Conservation (phyloP, 805 yeast species). For the Torulaspora delbrueckii region DNA sequence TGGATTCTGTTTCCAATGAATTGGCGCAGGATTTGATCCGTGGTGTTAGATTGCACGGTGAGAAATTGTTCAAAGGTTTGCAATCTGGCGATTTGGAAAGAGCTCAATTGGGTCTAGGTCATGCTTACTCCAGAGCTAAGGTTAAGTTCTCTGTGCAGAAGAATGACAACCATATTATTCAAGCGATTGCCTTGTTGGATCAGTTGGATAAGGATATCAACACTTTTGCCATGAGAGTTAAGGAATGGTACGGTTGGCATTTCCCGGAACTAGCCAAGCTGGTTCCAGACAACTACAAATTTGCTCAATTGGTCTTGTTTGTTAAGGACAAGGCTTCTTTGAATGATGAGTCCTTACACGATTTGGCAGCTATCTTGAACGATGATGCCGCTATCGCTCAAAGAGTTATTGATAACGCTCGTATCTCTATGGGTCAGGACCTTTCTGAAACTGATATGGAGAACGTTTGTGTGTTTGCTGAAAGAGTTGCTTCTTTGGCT, state of each 20-base stretch:
- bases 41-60: constrained; percentile 89
- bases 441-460: constrained; percentile 91
- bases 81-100: constrained; percentile 94
- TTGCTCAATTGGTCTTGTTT: constrained; percentile 74
- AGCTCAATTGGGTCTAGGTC: constrained; percentile 98
- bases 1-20: constrained; percentile 88
- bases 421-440: constrained; percentile 99
- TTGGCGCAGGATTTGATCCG: constrained; percentile 91
- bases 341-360: constrained; percentile 78
- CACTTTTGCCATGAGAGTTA: constrained; percentile 94
- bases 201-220: constrained; percentile 97
- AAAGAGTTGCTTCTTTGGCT: constrained; percentile 84
- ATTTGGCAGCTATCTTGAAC: constrained; percentile 75
- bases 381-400: constrained; percentile 92
- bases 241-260: constrained; percentile 99
- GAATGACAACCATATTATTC: constrained; percentile 98
- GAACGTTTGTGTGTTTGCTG: constrained; percentile 85
- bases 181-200: constrained; percentile 95
- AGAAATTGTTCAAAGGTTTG: constrained; percentile 82
- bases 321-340: constrained; percentile 85
- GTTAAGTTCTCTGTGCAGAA: constrained; percentile 98
- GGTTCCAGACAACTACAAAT: constrained; percentile 82
- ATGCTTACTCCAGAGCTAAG: constrained; percentile 97
- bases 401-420: constrained; percentile 87
- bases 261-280: constrained; percentile 94